These are phyloP conservation scores for Arabis hirsuta DNA, from an alignment of 345 rosid species.

Conservation along the genomic window DNA sequence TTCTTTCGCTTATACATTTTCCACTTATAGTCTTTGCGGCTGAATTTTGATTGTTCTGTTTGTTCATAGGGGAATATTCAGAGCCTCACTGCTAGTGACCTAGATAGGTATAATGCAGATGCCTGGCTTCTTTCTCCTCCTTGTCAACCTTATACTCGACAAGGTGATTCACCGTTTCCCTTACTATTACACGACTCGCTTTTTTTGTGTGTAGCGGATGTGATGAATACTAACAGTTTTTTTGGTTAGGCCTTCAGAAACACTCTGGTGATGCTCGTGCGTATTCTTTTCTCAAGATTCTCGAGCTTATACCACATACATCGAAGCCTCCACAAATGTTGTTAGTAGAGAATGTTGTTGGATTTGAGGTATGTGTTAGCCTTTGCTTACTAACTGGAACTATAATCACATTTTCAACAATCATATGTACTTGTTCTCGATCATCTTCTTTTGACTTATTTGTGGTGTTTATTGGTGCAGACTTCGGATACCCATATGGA, in stretches of 20 bases:
- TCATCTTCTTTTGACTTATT: conserved; percentile 17
- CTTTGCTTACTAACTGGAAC: conserved; percentile 9
- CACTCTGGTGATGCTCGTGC: conserved; percentile 96
- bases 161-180: conserved; percentile 54
- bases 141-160: conserved; percentile 96
- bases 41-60: neutral
- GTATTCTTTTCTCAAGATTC: conserved; percentile 82
- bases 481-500: conserved; percentile 78
- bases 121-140: conserved; percentile 99
- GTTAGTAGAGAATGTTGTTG: conserved; percentile 87
- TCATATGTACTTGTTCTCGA: neutral
- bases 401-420: neutral
- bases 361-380: conserved; percentile 72
- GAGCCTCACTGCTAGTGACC: conserved; percentile 72
- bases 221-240: conserved; percentile 19
- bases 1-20: neutral
- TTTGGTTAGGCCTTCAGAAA: conserved; percentile 76
- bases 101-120: conserved; percentile 69
- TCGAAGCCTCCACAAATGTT: conserved; percentile 64
- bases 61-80: conserved; percentile 79
- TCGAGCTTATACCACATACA: conserved; percentile 76
- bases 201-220: neutral
- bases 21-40: neutral
- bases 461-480: conserved; percentile 50
- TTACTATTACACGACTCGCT: neutral